Conservation (phyloP, 495 filamentous ascomycete species). For the Barbatosphaeria neglecta region DNA sequence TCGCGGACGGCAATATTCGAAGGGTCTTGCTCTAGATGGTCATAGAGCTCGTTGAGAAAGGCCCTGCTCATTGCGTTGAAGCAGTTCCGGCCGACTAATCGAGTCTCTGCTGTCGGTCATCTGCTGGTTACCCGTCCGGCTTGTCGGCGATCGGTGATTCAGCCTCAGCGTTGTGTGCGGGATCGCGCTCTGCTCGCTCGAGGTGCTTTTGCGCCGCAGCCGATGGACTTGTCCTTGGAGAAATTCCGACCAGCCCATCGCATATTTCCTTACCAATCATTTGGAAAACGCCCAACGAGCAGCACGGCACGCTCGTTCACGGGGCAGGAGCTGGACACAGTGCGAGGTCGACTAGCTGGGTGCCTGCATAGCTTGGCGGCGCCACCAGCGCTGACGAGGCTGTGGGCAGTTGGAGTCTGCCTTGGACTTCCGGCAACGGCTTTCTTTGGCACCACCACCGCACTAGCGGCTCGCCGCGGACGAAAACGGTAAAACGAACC, state of each 20-base stretch:
- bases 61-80: not conserved
- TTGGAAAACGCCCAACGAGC: not conserved
- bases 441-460: no score
- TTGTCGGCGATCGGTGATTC: no score
- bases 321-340: not conserved
- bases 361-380: not conserved
- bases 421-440: no score
- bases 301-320: not conserved
- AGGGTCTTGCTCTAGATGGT: not conserved
- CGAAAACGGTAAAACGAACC: no score
- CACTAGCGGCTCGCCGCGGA: no score
- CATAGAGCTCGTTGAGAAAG: not conserved
- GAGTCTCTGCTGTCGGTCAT: no score
- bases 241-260: not conserved
- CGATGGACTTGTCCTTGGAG: not conserved
- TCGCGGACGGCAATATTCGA: not conserved
- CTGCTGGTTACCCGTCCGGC: no score
- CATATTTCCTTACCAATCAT: not conserved
- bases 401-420: not conserved
- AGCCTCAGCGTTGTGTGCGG: no score
- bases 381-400: not conserved
- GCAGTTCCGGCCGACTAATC: no score
- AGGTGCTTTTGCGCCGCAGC: no score
- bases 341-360: not conserved
- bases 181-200: no score